Evolutionary conservation across 345 rosid species (phyloP).

Genomic region (Anastatica hierochuntica): DNA sequence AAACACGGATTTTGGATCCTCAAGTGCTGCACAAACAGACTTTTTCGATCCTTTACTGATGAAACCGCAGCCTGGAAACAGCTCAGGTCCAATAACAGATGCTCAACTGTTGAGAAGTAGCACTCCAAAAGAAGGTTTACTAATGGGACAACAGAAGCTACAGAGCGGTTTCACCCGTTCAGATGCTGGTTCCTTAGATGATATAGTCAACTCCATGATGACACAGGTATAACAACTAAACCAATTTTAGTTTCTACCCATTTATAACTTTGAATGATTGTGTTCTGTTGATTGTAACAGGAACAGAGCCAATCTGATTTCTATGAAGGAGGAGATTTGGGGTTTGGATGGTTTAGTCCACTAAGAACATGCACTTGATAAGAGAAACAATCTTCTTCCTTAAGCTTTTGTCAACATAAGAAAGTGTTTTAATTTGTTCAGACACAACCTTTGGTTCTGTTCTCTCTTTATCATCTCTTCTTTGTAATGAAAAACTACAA

Average conservation of each 20-base stretch:
- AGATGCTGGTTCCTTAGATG: slow-evolving; percentile 59
- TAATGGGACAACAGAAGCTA: slow-evolving; percentile 21
- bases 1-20: slow-evolving; percentile 31
- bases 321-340: slow-evolving; percentile 34
- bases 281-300: slow-evolving; percentile 28
- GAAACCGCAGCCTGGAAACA: slow-evolving; percentile 32
- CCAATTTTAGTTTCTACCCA: not conserved
- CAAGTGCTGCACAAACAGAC: slow-evolving; percentile 24
- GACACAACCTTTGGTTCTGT: too few species aligned
- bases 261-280: not conserved
- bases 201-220: slow-evolving; percentile 46
- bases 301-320: slow-evolving; percentile 33
- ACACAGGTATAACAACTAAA: slow-evolving; percentile 38
- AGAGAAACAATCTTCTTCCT: not conserved
- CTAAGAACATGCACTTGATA: slow-evolving; percentile 36
- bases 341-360: slow-evolving; percentile 29
- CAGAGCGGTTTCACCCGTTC: slow-evolving; percentile 35
- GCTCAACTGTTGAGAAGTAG: slow-evolving; percentile 21
- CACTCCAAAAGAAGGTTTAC: slow-evolving; percentile 20
- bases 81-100: slow-evolving; percentile 29
- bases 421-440: not conserved
- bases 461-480: too few species aligned
- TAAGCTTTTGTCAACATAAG: slow-evolving; percentile 13
- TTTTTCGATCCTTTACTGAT: slow-evolving; percentile 27
- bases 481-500: too few species aligned